These are phyloP conservation scores for Plasmodium inui DNA, from an alignment of 169 alveolate genomes.

Conservation along the genomic window DNA sequence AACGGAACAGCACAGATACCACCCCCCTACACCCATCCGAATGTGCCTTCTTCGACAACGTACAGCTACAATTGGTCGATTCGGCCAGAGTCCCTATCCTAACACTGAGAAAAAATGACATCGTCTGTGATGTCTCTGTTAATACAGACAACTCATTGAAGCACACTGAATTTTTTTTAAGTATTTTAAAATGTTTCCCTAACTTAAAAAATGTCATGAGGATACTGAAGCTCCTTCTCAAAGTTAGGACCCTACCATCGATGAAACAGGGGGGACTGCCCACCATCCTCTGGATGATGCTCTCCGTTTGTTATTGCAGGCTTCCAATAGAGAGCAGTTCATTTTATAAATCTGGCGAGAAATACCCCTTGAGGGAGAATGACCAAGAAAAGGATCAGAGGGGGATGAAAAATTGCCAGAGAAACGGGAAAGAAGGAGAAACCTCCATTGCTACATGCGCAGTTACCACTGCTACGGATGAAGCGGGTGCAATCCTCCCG, in stretches of 20 bases:
- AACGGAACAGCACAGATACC: neutral
- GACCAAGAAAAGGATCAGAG: neutral
- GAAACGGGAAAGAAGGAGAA: neutral
- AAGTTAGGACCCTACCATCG: conserved; percentile 88
- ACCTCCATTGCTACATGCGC: neutral
- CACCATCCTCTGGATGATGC: conserved; percentile 91
- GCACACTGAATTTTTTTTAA: conserved; percentile 89
- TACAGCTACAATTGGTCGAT: conserved; percentile 87
- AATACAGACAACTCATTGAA: conserved; percentile 89
- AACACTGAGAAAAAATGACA: conserved; percentile 83
- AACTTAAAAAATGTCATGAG: conserved; percentile 89
- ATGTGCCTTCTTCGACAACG: conserved; percentile 35
- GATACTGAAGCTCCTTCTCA: conserved; percentile 88
- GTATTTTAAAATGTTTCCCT: conserved; percentile 84
- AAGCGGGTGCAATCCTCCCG: neutral
- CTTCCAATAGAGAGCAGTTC: neutral
- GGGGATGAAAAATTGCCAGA: neutral
- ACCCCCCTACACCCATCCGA: conserved; percentile 1
- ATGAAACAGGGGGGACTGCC: conserved; percentile 94
- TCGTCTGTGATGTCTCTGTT: conserved; percentile 91
- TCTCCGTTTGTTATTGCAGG: conserved; percentile 75
- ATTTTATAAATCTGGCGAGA: neutral
- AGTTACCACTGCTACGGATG: neutral
- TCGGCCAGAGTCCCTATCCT: conserved; percentile 92
- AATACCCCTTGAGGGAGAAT: neutral